Base-by-base conservation (phyloP, 768 basidiomycete genomes). In the Neoboletus brunneissimus region DNA sequence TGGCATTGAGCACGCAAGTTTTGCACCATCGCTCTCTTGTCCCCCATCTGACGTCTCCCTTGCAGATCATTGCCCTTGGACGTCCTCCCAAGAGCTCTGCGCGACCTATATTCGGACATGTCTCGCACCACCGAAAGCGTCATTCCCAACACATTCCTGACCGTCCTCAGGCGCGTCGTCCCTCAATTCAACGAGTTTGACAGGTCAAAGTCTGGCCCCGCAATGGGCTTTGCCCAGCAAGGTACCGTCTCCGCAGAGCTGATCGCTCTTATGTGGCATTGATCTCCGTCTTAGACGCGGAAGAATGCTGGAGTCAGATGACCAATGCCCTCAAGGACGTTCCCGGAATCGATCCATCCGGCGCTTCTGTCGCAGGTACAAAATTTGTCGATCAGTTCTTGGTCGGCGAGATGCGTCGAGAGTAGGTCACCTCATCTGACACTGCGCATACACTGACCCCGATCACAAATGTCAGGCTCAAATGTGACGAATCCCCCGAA, bases 121-220 rank as follows among this genome's bases (percentile, higher is more conserved):
- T 68, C 78, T 4, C 79, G 79, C 38, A 93, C 93, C 1, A 86
- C 88, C 0, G 88, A 91, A 44, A 82, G 80, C 18, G 82, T 94
- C 49, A 82, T 84, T 0, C 96, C 97, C 0, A 57, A 76, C 12
- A 34, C 70, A 1, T 94, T 98, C 72, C 75, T 97, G 59, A 75
- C 78, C 20, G 75, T 82, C 11, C 75, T 99, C 40, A 83, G 95
- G 20, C 79, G 82, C 54, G 82, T 85, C 10, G 86, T 91, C 31
- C 96, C 96, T 3, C 97, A 98, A 73, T 98, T 99, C 64, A 89
- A 85, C 4, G 94, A 98, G 67, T 62, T 79, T 63, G 82, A 77
- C 62, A 77, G 76, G 54, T 75, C 71, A 75, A 74, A 60, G 71
- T 73, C 66, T 47, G 75, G 64, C 44, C 72, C 63, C 73, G 58